Conservation (phyloP, 768 basidiomycete genomes). For the Trametes punicea region DNA sequence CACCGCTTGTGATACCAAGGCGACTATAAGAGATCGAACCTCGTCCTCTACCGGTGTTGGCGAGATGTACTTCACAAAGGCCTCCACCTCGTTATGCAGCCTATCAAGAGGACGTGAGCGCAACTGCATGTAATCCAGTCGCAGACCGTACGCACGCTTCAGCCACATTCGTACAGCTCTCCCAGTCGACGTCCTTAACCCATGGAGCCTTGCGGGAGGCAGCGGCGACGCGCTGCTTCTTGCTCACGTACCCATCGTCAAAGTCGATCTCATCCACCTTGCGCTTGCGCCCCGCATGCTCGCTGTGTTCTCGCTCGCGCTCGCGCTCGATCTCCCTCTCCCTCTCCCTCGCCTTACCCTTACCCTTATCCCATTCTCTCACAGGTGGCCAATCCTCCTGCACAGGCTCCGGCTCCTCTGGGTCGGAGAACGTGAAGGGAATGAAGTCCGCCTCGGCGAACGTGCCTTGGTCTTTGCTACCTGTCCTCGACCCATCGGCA, state of each 20-base stretch:
- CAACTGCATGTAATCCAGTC: not conserved
- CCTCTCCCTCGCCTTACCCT: constrained; percentile 10
- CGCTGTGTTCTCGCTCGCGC: constrained; percentile 2
- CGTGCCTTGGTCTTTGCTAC: not conserved
- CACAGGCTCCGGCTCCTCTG: constrained; percentile 18
- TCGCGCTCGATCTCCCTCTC: constrained; percentile 1
- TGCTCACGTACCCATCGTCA: constrained; percentile 49
- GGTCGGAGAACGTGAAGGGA: constrained; percentile 29
- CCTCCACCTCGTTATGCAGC: constrained; percentile 81
- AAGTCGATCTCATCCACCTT: constrained; percentile 46
- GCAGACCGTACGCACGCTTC: constrained; percentile 61
- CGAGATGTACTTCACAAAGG: constrained; percentile 84
- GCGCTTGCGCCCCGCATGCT: constrained; percentile 40
- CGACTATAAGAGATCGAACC: constrained; percentile 69
- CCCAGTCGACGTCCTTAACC: constrained; percentile 69
- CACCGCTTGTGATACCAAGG: constrained; percentile 66
- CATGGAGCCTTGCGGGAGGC: constrained; percentile 59
- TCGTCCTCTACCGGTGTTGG: constrained; percentile 86
- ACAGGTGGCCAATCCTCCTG: constrained; percentile 14
- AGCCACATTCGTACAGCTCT: constrained; percentile 69
- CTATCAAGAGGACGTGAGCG: constrained; percentile 38
- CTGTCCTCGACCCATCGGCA: not conserved
- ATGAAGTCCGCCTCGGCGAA: constrained; percentile 31
- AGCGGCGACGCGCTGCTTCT: constrained; percentile 50
- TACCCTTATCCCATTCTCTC: constrained; percentile 28